Evolutionary conservation across 179 eudicot species (phyloP).

Genomic region (Silene coronaria): DNA sequence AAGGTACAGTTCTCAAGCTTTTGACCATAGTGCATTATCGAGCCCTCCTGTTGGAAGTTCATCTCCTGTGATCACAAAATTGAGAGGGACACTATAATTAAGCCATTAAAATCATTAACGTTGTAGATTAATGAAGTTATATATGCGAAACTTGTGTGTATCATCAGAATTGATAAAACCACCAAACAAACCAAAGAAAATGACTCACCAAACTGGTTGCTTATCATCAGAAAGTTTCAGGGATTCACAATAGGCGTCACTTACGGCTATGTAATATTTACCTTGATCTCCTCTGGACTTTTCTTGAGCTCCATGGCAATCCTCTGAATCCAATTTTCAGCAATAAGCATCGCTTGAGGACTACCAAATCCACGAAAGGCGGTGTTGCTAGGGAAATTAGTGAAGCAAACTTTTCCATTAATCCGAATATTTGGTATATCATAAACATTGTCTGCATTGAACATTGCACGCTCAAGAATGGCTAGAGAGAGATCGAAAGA

Average conservation of each 20-base stretch:
- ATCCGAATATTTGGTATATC: slow-evolving; percentile 79
- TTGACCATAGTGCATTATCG: slow-evolving; percentile 77
- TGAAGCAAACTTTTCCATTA: slow-evolving; percentile 85
- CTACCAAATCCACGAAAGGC: slow-evolving; percentile 99
- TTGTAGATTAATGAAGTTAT: too few relatives aligned
- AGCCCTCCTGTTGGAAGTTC: slow-evolving; percentile 77
- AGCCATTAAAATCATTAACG: background rate
- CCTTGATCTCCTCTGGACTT: slow-evolving; percentile 90
- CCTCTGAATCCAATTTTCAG: slow-evolving; percentile 96
- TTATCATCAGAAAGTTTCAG: background rate
- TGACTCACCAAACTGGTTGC: too few relatives aligned
- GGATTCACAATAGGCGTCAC: slow-evolving; percentile 1
- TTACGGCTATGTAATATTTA: slow-evolving; percentile 20
- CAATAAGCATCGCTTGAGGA: slow-evolving; percentile 95
- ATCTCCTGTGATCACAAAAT: slow-evolving; percentile 54
- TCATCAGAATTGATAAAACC: background rate
- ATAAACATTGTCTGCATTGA: slow-evolving; percentile 91
- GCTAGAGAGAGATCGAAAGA: slow-evolving; percentile 88
- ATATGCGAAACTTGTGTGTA: background rate
- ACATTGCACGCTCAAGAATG: slow-evolving; percentile 94
- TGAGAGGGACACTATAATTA: background rate
- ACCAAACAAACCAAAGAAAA: background rate
- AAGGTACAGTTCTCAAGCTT: slow-evolving; percentile 69
- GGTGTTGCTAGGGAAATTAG: slow-evolving; percentile 89
- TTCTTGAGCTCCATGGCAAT: slow-evolving; percentile 79